Percentiles rank a stretch among this genome's conserved stretches.
Conservation (phyloP, 257 asterid genomes). For the Rehmannia glutinosa region DNA sequence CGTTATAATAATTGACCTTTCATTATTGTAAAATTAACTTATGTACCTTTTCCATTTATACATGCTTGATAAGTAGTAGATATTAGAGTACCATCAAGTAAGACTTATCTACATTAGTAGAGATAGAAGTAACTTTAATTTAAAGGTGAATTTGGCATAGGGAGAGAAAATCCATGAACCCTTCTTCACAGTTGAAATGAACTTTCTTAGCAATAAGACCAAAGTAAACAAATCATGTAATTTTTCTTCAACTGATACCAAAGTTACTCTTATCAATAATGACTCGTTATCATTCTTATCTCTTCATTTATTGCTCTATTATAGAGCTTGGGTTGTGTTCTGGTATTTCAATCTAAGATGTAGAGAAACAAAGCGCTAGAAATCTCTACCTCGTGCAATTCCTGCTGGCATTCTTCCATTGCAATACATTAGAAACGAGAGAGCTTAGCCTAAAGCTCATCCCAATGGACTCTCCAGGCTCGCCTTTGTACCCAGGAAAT, state of each 20-base stretch:
- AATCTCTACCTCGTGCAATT: neutral
- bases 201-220: neutral
- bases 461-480: constrained; percentile 19
- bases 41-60: neutral
- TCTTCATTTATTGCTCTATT: neutral
- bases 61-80: neutral
- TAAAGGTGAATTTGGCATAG: neutral
- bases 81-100: neutral
- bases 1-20: no score
- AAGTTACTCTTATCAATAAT: no score
- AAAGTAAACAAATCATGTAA: neutral
- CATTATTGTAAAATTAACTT: no score
- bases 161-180: neutral
- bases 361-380: neutral
- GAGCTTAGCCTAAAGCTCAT: constrained; percentile 10
- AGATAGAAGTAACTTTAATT: neutral
- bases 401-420: neutral
- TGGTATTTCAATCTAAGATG: neutral
- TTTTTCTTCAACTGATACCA: neutral
- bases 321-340: neutral
- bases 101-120: neutral
- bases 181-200: neutral
- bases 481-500: constrained; percentile 20
- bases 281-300: neutral
- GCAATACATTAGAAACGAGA: neutral